Conservation (phyloP, 2,329 filamentous ascomycete genomes). For the Stromatinia cepivora region DNA sequence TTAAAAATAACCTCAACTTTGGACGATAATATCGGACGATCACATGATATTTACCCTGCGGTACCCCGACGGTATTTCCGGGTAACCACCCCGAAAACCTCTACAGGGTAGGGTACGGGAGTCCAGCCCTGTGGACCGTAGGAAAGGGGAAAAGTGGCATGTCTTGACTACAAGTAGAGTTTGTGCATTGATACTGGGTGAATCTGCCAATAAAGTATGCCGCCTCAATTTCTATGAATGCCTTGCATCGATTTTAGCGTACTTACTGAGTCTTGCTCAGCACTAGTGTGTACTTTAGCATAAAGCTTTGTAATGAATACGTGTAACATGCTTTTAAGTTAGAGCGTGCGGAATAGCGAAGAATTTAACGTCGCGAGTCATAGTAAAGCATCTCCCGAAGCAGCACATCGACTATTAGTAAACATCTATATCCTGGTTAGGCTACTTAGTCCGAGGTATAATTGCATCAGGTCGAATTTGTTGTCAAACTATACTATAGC, state of each 20-base stretch:
- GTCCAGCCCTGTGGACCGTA: too few species aligned
- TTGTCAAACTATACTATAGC: too few species aligned
- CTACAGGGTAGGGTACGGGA: too few species aligned
- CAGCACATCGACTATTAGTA: too few species aligned
- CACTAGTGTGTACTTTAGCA: neutral
- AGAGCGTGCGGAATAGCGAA: neutral
- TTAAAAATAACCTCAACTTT: too few species aligned
- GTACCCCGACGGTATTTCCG: too few species aligned
- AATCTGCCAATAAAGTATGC: neutral
- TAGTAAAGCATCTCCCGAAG: neutral
- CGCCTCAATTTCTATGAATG: too few species aligned
- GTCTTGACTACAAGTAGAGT: neutral
- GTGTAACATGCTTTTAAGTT: neutral
- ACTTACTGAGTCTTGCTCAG: too few species aligned
- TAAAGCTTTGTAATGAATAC: neutral
- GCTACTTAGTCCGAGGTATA: neutral
- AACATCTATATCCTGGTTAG: too few species aligned
- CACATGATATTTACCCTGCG: too few species aligned
- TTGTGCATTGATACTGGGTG: neutral
- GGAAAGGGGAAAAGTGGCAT: neutral
- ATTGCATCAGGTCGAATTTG: neutral
- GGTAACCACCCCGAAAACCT: too few species aligned
- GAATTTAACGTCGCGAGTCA: neutral
- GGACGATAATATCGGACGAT: too few species aligned
- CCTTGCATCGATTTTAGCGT: neutral